Evolutionary conservation across 192 early-diverging fungal genomes (phyloP).

Genomic region (Backusella psychrophila): DNA sequence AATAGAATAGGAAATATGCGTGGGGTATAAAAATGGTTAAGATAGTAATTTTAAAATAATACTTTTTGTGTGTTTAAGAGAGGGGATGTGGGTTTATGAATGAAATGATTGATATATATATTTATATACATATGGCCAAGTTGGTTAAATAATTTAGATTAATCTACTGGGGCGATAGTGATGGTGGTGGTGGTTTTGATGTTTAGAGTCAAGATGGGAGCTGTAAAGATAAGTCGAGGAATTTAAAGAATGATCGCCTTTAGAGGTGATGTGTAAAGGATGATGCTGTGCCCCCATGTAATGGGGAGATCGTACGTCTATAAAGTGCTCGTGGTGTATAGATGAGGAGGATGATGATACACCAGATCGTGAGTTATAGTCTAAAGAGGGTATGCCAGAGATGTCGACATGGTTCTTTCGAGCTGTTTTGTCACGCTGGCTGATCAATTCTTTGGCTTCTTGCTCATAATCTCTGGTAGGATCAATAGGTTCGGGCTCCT

Average conservation of each 20-base stretch:
- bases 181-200: background rate
- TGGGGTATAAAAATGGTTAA: background rate
- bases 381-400: background rate
- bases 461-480: conserved; percentile 25
- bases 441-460: conserved; percentile 11
- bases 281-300: background rate
- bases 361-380: conserved; percentile 2
- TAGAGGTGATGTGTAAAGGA: background rate
- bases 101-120: background rate
- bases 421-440: background rate
- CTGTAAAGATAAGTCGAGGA: conserved; percentile 2
- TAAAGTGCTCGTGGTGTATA: conserved; percentile 9
- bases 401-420: conserved; percentile 13
- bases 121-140: background rate
- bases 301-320: conserved; percentile 9
- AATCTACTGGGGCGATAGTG: conserved; percentile 13
- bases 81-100: background rate
- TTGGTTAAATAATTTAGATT: background rate
- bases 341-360: conserved; percentile 5
- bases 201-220: background rate
- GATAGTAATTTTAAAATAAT: background rate
- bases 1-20: background rate
- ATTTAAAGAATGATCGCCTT: conserved; percentile 1
- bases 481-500: conserved; percentile 37
- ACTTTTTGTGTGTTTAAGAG: background rate